Percentiles rank a stretch among this genome's conserved stretches.
These are phyloP conservation scores for Fusarium annulatum DNA, from an alignment of 2,329 filamentous ascomycete genomes.

Conservation along the genomic window DNA sequence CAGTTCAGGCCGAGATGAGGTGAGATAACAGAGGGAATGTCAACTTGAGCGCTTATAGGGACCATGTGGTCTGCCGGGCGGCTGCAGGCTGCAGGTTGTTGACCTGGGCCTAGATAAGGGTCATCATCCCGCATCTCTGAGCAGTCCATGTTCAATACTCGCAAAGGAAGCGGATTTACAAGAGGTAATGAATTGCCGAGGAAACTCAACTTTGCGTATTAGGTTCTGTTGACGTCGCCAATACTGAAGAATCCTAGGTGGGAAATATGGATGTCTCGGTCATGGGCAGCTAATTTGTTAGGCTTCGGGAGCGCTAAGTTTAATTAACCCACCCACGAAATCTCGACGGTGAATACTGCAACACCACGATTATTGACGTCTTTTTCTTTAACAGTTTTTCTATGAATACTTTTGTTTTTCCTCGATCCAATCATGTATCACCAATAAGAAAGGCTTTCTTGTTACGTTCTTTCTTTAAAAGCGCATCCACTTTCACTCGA, in stretches of 20 bases:
- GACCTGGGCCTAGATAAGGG: neutral
- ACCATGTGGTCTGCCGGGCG: neutral
- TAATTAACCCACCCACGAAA: neutral
- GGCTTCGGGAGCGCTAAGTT: neutral
- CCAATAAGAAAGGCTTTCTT: neutral
- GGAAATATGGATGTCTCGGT: neutral
- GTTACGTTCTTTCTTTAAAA: neutral
- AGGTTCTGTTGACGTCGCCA: neutral
- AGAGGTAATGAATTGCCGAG: neutral
- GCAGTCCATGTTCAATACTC: neutral
- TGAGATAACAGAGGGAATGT: neutral
- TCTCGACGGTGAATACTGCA: neutral
- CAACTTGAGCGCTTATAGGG: neutral
- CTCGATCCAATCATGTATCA: neutral
- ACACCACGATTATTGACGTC: neutral
- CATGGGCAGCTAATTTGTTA: conserved; percentile 1
- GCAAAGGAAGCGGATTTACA: neutral
- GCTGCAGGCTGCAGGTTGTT: neutral
- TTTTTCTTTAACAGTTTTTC: neutral
- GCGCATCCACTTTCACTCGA: neutral
- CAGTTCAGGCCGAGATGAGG: neutral
- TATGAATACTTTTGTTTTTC: too few relatives aligned
- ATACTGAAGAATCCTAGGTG: neutral
- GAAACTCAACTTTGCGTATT: neutral
- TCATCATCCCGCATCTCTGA: neutral